phyloP scores from a whole-genome alignment of 2,329 filamentous ascomycete genomes.

The Magnaporthales sp. region DNA sequence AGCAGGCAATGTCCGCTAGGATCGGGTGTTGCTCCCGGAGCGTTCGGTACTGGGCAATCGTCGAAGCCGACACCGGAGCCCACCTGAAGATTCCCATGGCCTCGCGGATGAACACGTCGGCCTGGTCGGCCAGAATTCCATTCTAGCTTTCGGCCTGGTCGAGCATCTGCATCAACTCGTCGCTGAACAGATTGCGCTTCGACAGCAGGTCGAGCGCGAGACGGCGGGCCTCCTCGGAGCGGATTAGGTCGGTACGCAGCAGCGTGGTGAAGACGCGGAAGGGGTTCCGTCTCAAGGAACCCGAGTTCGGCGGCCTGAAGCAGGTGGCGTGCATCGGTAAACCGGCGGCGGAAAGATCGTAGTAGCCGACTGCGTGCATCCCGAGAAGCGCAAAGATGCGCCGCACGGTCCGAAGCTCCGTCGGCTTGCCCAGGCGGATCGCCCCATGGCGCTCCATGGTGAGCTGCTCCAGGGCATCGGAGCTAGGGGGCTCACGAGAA shows the following conservation, averaged over 20 bases:
- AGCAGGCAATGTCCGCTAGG: slow-evolving; percentile 36
- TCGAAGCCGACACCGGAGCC: slow-evolving; percentile 30
- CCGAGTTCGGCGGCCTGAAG: slow-evolving; percentile 31
- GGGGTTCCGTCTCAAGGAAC: slow-evolving; percentile 29
- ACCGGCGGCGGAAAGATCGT: slow-evolving; percentile 36
- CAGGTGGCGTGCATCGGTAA: slow-evolving; percentile 43
- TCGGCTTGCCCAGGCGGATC: slow-evolving; percentile 35
- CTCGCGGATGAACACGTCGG: slow-evolving; percentile 29
- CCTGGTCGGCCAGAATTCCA: slow-evolving; percentile 20
- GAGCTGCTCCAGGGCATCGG: not conserved
- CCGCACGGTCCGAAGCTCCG: slow-evolving; percentile 31
- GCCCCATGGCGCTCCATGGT: slow-evolving; percentile 30
- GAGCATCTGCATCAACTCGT: not conserved
- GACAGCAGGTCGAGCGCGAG: not conserved
- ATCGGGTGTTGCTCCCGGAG: slow-evolving; percentile 35
- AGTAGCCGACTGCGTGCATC: slow-evolving; percentile 42
- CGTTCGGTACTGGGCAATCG: slow-evolving; percentile 28
- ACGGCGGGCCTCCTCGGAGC: not conserved
- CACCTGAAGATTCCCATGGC: slow-evolving; percentile 38
- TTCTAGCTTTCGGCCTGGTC: slow-evolving; percentile 10
- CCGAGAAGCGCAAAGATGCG: slow-evolving; percentile 37
- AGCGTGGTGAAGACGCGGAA: slow-evolving; percentile 31
- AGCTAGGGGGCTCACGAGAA: not conserved
- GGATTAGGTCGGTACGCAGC: slow-evolving; percentile 30
- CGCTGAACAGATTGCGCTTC: not conserved